Base-by-base conservation (phyloP, 2,329 filamentous ascomycete species). In the Fusarium albidum region DNA sequence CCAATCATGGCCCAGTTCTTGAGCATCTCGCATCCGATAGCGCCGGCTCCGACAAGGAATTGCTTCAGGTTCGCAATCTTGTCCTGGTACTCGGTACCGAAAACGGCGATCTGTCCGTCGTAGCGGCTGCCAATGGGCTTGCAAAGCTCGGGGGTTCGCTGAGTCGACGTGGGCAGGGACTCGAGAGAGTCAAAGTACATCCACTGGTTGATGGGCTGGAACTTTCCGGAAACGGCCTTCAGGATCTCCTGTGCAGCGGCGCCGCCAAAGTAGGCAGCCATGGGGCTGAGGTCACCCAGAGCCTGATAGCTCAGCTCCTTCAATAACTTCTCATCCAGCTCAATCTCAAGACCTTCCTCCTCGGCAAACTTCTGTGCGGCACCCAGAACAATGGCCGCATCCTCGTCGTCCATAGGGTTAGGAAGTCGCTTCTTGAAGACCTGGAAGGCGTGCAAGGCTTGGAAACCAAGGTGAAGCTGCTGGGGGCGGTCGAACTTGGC, bases 1-100 rank as follows among this genome's bases (percentile, higher is more conserved):
- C 95, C 95, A 73, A 98, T 96, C 93, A 99, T 96, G 29, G 96
- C 94, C 93, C 95, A 99, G 75, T 98, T 98, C 85, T 99, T 99
- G 64, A 99, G 79, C 90, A 98, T 99, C 72, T 99, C 95, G 70
- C 95, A 99, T 38, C 95, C 95, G 72, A 99, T 99, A 59, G 96
- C 95, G 67, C 95, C 95, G 39, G 95, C 92, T 64, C 95, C 95
- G 52, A 99, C 95, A 49, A 99, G 82, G 79, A 99, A 99, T 68
- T 98, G 87, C 69, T 88, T 95, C 57, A 95, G 76, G 68, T 97
- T 96, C 55, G 89, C 85, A 64, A 99, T 84, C 81, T 96, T 97
- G 44, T 96, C 89, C 75, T 99, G 95, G 75, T 88, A 99, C 59
- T 96, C 91, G 67, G 85, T 89, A 57, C 95, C 95, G 63, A 99